These are phyloP conservation scores for Trametes cingulata DNA, from an alignment of 768 basidiomycete genomes.

Conservation along the genomic window DNA sequence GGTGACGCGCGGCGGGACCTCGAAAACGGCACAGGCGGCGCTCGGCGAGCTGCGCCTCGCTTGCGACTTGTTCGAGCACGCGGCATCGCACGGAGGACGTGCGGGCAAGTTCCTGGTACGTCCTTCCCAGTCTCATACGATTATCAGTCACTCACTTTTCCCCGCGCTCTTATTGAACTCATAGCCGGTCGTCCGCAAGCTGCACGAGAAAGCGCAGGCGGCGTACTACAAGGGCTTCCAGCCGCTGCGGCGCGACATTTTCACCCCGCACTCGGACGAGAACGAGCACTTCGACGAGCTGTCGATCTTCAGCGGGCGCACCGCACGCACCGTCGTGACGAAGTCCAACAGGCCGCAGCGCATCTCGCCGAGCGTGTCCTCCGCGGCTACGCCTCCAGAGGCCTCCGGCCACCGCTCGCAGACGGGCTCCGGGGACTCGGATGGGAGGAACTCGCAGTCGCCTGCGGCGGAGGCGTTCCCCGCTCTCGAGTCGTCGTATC, in stretches of 20 bases:
- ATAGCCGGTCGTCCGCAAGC: conserved; percentile 66
- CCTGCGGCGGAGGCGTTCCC: conserved; percentile 18
- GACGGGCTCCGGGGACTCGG: conserved; percentile 1
- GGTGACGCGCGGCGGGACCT: conserved; percentile 65
- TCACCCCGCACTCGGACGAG: conserved; percentile 45
- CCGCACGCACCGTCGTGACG: conserved; percentile 55
- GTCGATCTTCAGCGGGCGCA: conserved; percentile 76
- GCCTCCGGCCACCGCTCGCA: conserved; percentile 7
- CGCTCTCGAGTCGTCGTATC: conserved; percentile 25
- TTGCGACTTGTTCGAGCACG: conserved; percentile 63
- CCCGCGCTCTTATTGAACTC: background rate
- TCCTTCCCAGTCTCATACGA: conserved; percentile 7
- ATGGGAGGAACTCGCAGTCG: conserved; percentile 14
- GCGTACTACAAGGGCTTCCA: conserved; percentile 49
- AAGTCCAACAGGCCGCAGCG: conserved; percentile 35
- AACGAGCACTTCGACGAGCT: conserved; percentile 64
- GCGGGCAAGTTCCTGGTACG: conserved; percentile 70
- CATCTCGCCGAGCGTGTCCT: conserved; percentile 13
- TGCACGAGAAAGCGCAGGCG: conserved; percentile 61
- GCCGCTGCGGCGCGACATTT: conserved; percentile 55
- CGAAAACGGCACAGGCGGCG: conserved; percentile 72
- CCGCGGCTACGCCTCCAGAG: conserved; percentile 10
- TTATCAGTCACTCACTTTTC: background rate
- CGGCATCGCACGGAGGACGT: conserved; percentile 62
- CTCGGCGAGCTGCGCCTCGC: conserved; percentile 64